These are phyloP conservation scores for Spatholobus suberectus DNA, from an alignment of 306 rosid species.

Conservation along the genomic window DNA sequence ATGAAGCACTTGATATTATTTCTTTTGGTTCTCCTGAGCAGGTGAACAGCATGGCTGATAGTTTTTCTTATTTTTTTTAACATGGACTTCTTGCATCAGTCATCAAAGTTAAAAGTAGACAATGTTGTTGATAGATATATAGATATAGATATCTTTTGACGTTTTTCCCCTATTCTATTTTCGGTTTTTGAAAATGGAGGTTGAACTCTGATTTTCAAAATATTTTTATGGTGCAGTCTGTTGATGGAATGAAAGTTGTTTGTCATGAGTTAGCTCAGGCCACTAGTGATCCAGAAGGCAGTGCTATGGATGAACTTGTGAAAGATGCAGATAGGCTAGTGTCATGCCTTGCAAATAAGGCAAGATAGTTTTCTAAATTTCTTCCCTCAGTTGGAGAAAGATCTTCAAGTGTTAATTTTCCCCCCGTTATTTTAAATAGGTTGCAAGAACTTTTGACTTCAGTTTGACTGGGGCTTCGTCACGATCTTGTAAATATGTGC, in stretches of 20 bases:
- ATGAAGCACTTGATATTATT: conserved; percentile 93
- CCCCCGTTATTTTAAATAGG: conserved; percentile 52
- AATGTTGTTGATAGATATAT: neutral
- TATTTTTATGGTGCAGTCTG: conserved; percentile 71
- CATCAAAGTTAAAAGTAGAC: neutral
- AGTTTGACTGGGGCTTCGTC: conserved; percentile 96
- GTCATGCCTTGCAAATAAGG: conserved; percentile 94
- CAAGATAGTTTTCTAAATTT: conserved; percentile 24
- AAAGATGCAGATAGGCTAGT: conserved; percentile 95
- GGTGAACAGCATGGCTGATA: conserved; percentile 50
- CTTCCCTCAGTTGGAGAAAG: neutral
- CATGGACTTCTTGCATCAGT: neutral
- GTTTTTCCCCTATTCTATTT: neutral
- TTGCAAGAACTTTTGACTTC: conserved; percentile 97
- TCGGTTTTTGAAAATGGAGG: neutral
- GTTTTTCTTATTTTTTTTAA: neutral
- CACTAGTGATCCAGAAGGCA: conserved; percentile 87
- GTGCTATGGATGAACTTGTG: conserved; percentile 85
- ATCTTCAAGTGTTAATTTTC: neutral
- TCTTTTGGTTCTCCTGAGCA: conserved; percentile 96
- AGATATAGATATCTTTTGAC: neutral
- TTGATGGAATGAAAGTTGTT: conserved; percentile 98
- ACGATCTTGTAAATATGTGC: conserved; percentile 97
- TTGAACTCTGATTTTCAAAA: conserved; percentile 32
- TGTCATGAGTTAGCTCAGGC: conserved; percentile 98